phyloP scores from a whole-genome alignment of 208 protist genomes.

The Trypanosoma conorhini region DNA sequence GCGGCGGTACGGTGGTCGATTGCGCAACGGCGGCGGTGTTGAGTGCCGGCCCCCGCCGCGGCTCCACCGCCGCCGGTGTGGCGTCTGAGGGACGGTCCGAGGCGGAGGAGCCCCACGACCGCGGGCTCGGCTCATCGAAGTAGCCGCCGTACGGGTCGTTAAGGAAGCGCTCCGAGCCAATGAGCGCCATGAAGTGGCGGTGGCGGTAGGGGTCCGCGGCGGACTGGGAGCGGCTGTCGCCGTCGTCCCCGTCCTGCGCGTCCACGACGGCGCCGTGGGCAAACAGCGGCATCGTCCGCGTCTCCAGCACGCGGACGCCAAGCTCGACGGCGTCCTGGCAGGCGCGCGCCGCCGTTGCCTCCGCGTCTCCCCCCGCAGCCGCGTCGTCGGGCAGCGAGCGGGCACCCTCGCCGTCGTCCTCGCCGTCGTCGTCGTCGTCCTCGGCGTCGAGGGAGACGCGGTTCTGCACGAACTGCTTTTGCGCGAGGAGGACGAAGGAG shows the following conservation, averaged over 20 bases:
- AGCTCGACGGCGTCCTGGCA: conserved; percentile 34
- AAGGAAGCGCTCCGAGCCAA: conserved; percentile 55
- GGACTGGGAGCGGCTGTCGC: conserved; percentile 21
- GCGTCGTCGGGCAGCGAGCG: conserved; percentile 7
- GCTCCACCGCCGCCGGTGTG: background rate
- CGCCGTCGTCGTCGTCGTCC: background rate
- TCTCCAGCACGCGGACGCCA: conserved; percentile 25
- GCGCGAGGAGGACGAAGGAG: conserved; percentile 55
- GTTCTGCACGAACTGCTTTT: conserved; percentile 79
- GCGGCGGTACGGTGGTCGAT: background rate
- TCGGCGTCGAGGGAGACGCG: conserved; percentile 54
- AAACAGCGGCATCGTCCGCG: conserved; percentile 33
- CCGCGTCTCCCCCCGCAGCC: conserved; percentile 18
- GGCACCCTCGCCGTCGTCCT: conserved; percentile 14
- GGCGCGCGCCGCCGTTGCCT: conserved; percentile 17
- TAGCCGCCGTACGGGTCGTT: conserved; percentile 52
- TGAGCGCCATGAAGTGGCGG: conserved; percentile 45
- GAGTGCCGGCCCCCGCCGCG: background rate
- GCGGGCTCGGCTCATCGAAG: conserved; percentile 9
- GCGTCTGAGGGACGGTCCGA: background rate
- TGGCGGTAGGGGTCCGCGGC: conserved; percentile 33
- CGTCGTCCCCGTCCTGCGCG: conserved; percentile 17
- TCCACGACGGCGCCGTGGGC: conserved; percentile 2
- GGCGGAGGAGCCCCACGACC: background rate
- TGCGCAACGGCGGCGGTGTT: background rate